These are phyloP conservation scores for Lepraria neglecta DNA, from an alignment of 495 filamentous ascomycete genomes.

Conservation along the genomic window DNA sequence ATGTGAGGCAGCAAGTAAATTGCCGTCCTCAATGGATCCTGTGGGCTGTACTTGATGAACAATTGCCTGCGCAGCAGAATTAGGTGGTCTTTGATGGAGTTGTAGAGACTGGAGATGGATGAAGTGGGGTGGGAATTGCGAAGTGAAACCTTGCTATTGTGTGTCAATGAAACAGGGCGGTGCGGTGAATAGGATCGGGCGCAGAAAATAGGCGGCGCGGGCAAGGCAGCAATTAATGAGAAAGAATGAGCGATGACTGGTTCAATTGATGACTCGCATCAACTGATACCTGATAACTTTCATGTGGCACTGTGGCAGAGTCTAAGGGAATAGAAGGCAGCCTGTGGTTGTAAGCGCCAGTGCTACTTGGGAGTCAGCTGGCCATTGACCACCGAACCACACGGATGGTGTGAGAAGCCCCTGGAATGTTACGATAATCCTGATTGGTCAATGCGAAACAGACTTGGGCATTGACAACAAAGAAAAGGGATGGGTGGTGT, in stretches of 20 bases:
- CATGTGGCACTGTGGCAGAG: slow-evolving; percentile 4
- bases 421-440: neutral
- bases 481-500: neutral
- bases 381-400: slow-evolving; percentile 10
- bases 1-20: slow-evolving; percentile 7
- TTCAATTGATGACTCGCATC: slow-evolving; percentile 21
- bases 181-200: slow-evolving; percentile 7
- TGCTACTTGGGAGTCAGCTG: slow-evolving; percentile 15
- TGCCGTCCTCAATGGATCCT: neutral
- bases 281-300: slow-evolving; percentile 14
- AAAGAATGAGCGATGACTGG: slow-evolving; percentile 23
- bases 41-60: neutral
- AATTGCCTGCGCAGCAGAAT: neutral
- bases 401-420: slow-evolving; percentile 7
- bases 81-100: neutral
- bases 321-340: slow-evolving; percentile 4
- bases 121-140: neutral
- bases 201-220: slow-evolving; percentile 3
- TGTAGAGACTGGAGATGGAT: neutral
- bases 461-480: slow-evolving; percentile 10
- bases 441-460: slow-evolving; percentile 20
- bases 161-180: slow-evolving; percentile 15
- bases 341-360: slow-evolving; percentile 11
- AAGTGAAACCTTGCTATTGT: slow-evolving; percentile 1
- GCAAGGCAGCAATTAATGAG: slow-evolving; percentile 16